Percentiles rank a stretch among this genome's conserved stretches.
phyloP scores from a whole-genome alignment of 116 monocot genomes.

The Cymodocea nodosa region DNA sequence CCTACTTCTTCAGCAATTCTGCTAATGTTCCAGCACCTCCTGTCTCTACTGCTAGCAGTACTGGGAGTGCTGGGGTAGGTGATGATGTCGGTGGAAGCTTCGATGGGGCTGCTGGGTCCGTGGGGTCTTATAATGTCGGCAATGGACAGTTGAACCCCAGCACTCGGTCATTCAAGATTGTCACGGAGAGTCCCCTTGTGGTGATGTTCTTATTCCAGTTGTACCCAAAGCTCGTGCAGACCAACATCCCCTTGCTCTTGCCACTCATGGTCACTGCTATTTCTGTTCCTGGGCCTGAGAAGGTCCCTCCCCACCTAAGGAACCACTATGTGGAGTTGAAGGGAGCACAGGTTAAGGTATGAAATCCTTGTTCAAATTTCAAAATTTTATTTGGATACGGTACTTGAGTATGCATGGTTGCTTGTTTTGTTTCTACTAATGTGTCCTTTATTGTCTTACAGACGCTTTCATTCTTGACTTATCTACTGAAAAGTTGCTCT shows the following conservation, averaged over 20 bases:
- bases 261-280: constrained; percentile 91
- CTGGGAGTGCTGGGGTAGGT: constrained; percentile 4
- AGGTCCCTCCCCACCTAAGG: constrained; percentile 64
- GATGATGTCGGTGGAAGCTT: constrained; percentile 19
- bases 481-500: constrained; percentile 75
- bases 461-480: constrained; percentile 95
- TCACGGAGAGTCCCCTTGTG: constrained; percentile 90
- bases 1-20: constrained; percentile 47
- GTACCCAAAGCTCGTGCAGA: constrained; percentile 94
- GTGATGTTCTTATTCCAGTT: constrained; percentile 98
- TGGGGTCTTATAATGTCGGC: constrained; percentile 14
- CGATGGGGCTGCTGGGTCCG: constrained; percentile 16
- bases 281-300: constrained; percentile 74
- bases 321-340: constrained; percentile 73
- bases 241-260: constrained; percentile 75
- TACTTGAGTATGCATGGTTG: not conserved
- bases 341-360: constrained; percentile 97
- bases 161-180: constrained; percentile 84
- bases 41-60: not conserved
- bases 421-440: constrained; percentile 1
- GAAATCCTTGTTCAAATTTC: not conserved
- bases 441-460: constrained; percentile 11
- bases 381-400: not conserved
- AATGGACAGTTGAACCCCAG: constrained; percentile 85
- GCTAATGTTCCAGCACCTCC: not conserved